Conservation (phyloP, 1,284 basidiomycete genomes). For the Sporisorium exsertum region DNA sequence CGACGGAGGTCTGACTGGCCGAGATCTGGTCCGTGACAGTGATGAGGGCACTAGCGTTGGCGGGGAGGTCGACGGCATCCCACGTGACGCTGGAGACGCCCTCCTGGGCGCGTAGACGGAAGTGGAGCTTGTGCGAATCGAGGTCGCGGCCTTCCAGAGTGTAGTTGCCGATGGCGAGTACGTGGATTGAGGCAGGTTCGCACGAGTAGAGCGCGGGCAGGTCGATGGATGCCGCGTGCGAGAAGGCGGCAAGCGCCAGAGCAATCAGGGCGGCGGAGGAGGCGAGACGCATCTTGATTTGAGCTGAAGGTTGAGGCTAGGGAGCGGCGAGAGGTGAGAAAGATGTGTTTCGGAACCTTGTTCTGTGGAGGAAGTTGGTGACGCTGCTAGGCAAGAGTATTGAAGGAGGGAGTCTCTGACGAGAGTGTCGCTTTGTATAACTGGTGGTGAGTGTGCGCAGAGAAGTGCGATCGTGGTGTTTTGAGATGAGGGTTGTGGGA, state of each 20-base stretch:
- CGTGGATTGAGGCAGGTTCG: conserved; percentile 27
- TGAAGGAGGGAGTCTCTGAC: not conserved
- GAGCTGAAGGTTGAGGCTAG: conserved; percentile 3
- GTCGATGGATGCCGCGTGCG: conserved; percentile 7
- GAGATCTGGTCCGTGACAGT: conserved; percentile 25
- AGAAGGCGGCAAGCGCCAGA: not conserved
- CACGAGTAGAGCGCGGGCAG: conserved; percentile 35
- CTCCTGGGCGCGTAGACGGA: conserved; percentile 16
- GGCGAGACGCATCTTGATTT: conserved; percentile 7
- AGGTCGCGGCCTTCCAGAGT: conserved; percentile 36
- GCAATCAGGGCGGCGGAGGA: not conserved
- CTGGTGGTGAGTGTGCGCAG: not conserved
- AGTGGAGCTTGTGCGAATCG: conserved; percentile 26
- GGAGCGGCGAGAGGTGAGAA: not conserved
- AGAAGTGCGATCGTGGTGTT: not conserved
- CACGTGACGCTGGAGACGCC: conserved; percentile 20
- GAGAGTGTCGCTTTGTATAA: not conserved
- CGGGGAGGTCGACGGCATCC: conserved; percentile 27
- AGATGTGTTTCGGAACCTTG: not conserved
- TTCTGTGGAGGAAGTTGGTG: not conserved
- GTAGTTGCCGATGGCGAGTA: conserved; percentile 35
- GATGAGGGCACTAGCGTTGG: conserved; percentile 25
- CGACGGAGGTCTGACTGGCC: conserved; percentile 4
- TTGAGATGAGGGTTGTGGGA: not conserved
- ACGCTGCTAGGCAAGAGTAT: not conserved